Evolutionary conservation across 495 filamentous ascomycete genomes (phyloP).

Genomic region (Penicillium arizonense): DNA sequence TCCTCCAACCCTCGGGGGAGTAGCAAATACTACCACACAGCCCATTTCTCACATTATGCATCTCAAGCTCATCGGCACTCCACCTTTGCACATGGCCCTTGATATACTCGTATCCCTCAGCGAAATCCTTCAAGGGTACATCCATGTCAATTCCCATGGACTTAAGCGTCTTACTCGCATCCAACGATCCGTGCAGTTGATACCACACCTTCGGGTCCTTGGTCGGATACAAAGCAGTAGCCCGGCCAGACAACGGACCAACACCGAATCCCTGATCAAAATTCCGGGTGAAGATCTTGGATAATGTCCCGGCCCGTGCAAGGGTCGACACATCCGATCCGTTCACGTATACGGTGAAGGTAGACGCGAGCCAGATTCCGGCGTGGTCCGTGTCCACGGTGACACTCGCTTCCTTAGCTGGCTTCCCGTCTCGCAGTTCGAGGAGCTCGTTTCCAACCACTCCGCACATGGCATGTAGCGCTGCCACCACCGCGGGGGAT

Average conservation of each 20-base stretch:
- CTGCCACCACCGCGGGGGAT: conserved; percentile 21
- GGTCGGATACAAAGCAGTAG: conserved; percentile 30
- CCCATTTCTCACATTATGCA: conserved; percentile 29
- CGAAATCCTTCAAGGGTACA: conserved; percentile 6
- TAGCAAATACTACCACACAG: conserved; percentile 36
- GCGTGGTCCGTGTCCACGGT: conserved; percentile 25
- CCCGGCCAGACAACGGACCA: conserved; percentile 13
- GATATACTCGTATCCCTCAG: conserved; percentile 24
- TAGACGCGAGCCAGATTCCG: conserved; percentile 22
- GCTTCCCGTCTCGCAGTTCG: conserved; percentile 14
- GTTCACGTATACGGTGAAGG: conserved; percentile 14
- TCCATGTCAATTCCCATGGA: conserved; percentile 26
- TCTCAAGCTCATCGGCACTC: conserved; percentile 34
- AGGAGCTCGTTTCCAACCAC: conserved; percentile 24
- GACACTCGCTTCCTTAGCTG: conserved; percentile 2
- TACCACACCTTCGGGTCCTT: conserved; percentile 28
- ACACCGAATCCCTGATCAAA: conserved; percentile 25
- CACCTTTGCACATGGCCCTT: conserved; percentile 22
- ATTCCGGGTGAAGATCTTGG: conserved; percentile 12
- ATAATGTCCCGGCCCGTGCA: conserved; percentile 10
- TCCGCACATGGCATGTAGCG: conserved; percentile 28
- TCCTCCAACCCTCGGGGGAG: conserved; percentile 28
- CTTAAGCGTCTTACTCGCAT: conserved; percentile 18
- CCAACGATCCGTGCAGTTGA: conserved; percentile 32
- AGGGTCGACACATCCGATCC: conserved; percentile 16